These are phyloP conservation scores for Vicia villosa DNA, from an alignment of 306 rosid species.

Conservation along the genomic window DNA sequence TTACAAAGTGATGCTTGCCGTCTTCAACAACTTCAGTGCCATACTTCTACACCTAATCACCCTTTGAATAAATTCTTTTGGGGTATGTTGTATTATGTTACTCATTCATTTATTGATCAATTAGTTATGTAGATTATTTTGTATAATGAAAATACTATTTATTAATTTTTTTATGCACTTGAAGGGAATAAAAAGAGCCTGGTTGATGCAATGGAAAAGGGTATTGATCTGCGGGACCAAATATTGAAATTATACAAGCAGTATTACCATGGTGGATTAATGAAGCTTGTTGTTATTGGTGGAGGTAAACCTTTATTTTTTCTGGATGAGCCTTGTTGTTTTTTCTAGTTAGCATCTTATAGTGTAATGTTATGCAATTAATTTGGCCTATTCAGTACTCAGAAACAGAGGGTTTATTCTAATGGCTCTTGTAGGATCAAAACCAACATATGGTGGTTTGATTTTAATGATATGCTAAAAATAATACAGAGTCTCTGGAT, in stretches of 20 bases:
- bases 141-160: slow-evolving; percentile 26
- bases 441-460: slow-evolving; percentile 27
- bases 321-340: background rate
- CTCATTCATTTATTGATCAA: slow-evolving; percentile 32
- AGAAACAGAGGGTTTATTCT: slow-evolving; percentile 15
- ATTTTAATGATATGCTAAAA: slow-evolving; percentile 26
- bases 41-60: slow-evolving; percentile 72
- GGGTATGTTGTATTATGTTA: slow-evolving; percentile 56
- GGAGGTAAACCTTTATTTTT: slow-evolving; percentile 68
- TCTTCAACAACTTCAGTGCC: slow-evolving; percentile 91
- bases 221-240: slow-evolving; percentile 76
- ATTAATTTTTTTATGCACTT: slow-evolving; percentile 32
- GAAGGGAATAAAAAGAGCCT: slow-evolving; percentile 96
- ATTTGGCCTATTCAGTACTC: slow-evolving; percentile 14
- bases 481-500: slow-evolving; percentile 83
- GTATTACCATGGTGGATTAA: slow-evolving; percentile 95
- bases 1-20: slow-evolving; percentile 88
- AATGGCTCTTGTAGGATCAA: slow-evolving; percentile 24
- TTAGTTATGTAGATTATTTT: slow-evolving; percentile 23
- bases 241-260: slow-evolving; percentile 68
- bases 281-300: slow-evolving; percentile 96
- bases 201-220: slow-evolving; percentile 89
- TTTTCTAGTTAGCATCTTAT: background rate
- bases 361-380: slow-evolving; percentile 6
- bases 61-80: slow-evolving; percentile 85